Percentiles rank a stretch among this genome's conserved stretches.
Conservation (phyloP, 2,329 filamentous ascomycete genomes). For the Cladosporium sp. region DNA sequence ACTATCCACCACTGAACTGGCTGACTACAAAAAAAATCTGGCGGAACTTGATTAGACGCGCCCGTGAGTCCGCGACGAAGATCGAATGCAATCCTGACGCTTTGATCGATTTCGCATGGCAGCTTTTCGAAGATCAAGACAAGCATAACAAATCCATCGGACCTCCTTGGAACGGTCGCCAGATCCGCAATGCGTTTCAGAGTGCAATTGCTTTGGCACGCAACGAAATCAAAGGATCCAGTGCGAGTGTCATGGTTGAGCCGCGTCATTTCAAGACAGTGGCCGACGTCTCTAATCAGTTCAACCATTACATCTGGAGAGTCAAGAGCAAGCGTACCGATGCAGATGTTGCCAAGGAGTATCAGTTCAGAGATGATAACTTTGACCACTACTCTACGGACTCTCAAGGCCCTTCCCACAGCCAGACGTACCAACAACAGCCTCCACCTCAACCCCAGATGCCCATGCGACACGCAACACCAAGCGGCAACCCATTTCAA, state of each 20-base stretch:
- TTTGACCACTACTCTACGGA: not conserved
- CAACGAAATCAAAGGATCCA: not conserved
- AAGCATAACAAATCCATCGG: not conserved
- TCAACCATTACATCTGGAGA: slow-evolving; percentile 4
- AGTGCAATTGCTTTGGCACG: slow-evolving; percentile 32
- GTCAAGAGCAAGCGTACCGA: not conserved
- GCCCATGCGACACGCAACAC: not conserved
- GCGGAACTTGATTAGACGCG: slow-evolving; percentile 12
- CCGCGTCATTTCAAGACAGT: slow-evolving; percentile 1
- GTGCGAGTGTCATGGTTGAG: not conserved
- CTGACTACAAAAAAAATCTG: slow-evolving; percentile 26
- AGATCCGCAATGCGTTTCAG: slow-evolving; percentile 37
- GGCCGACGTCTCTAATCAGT: slow-evolving; percentile 1
- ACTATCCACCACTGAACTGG: slow-evolving; percentile 29
- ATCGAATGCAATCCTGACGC: not conserved
- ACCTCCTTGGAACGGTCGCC: slow-evolving; percentile 34
- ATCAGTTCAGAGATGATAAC: not conserved
- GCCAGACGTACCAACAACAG: not conserved
- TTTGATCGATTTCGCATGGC: not conserved
- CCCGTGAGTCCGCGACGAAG: not conserved
- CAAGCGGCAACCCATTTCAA: not conserved
- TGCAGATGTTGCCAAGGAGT: slow-evolving; percentile 2
- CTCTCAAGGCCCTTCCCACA: not conserved
- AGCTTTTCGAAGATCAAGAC: not conserved
- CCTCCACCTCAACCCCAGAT: not conserved